Conservation (phyloP, 2,329 filamentous ascomycete genomes). For the Penicillium sp. region DNA sequence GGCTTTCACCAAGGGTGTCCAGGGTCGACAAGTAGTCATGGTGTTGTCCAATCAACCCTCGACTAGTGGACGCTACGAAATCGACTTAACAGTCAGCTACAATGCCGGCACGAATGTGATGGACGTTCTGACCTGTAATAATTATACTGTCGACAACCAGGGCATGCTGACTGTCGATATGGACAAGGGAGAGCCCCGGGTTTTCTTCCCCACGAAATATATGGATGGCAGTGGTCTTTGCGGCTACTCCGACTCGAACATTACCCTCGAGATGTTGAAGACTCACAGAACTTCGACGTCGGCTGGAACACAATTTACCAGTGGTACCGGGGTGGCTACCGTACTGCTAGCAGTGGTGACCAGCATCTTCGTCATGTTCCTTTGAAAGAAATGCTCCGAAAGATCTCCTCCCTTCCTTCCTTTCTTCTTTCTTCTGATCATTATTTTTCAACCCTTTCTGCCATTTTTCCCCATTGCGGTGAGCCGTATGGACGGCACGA, state of each 20-base stretch:
- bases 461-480: background rate
- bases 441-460: background rate
- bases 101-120: slow-evolving; percentile 24
- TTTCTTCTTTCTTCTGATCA: background rate
- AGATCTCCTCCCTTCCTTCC: background rate
- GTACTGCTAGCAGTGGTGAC: background rate
- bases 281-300: background rate
- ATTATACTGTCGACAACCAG: slow-evolving; percentile 24
- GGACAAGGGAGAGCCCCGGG: slow-evolving; percentile 31
- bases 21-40: slow-evolving; percentile 42
- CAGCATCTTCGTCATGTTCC: background rate
- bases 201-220: slow-evolving; percentile 27
- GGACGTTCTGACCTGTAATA: slow-evolving; percentile 30
- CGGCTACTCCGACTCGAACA: slow-evolving; percentile 17
- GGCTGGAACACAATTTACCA: background rate
- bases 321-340: background rate
- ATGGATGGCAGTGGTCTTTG: slow-evolving; percentile 35
- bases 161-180: slow-evolving; percentile 28
- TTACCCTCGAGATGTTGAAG: slow-evolving; percentile 5
- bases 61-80: slow-evolving; percentile 26
- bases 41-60: slow-evolving; percentile 45
- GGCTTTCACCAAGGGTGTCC: slow-evolving; percentile 46
- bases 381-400: background rate
- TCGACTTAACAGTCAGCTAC: slow-evolving; percentile 30
- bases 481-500: background rate